Base-by-base conservation (phyloP, 345 rosid species). In the Corymbia maculata region DNA sequence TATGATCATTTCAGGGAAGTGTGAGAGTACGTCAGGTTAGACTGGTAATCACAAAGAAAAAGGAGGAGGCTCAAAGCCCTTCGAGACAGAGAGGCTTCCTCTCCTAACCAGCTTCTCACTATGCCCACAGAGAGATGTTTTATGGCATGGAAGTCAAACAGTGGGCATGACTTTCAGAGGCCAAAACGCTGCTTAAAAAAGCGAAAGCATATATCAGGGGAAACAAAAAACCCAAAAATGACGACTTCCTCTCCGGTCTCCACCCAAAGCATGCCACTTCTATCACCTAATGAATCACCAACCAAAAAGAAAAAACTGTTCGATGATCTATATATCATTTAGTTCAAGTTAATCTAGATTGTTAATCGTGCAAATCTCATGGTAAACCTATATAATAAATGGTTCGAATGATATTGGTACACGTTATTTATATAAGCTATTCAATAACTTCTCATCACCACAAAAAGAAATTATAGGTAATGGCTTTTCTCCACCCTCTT, bases 361-460 rank as follows among this genome's bases (percentile, higher is more conserved):
- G 0, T 16, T 3, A 52, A 52, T 52, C 57, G 16, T 52, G 28
- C 2, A 1, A 24, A 11, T 57, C 28, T 22, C 0, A 12, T 0
- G 11, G 8, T 28, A 61, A 5, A 61, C 32, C 8, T 61, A 61
- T 28, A 61, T 12, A 61, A 12, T 28, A 0, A 61, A 61, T 11
- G 32, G 3, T 28, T 61, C 1, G 0, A 12, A 61, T 28, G 68
- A 26, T 28, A 9, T 4, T 9, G 13, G 13, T 22, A 55, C 61
- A 22, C 0, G 28, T 1, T 0, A 55, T 4, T 55, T 55, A 55
- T 55, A 22, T 55, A 55, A 55, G 22, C 0, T 1, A 55, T 55
- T 28, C 28, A 55, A 55, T 55, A 55, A 55, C 26, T 22, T 55
- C 2, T 12, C 61, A 21, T 55, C 2, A 21, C 28, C 61, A 22